These are phyloP conservation scores for Argentina anserina DNA, from an alignment of 306 rosid species.

Conservation along the genomic window DNA sequence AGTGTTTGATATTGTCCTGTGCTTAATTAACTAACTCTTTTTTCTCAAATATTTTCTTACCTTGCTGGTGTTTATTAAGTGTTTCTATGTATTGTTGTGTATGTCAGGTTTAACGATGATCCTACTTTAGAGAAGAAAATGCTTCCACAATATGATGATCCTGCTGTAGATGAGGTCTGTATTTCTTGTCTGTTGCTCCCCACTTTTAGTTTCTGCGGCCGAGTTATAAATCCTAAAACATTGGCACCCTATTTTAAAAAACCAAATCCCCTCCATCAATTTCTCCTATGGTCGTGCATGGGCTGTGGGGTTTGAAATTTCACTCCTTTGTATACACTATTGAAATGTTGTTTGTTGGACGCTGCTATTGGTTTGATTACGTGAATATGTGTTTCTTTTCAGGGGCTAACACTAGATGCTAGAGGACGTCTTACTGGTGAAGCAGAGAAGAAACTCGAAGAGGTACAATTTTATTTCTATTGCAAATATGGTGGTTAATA, in stretches of 20 bases:
- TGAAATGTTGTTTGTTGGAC: not conserved
- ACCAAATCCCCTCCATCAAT: too few species aligned
- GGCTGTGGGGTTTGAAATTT: too few species aligned
- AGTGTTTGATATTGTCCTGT: not conserved
- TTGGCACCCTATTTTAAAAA: too few species aligned
- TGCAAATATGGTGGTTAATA: conserved; percentile 4
- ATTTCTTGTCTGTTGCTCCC: not conserved
- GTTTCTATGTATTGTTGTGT: conserved; percentile 19
- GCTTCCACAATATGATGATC: conserved; percentile 91
- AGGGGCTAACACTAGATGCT: conserved; percentile 83
- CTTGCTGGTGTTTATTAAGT: conserved; percentile 2
- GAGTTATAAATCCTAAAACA: too few species aligned
- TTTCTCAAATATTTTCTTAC: not conserved
- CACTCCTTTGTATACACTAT: not conserved
- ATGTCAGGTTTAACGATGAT: conserved; percentile 84
- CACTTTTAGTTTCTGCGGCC: not conserved
- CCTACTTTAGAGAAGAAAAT: conserved; percentile 69
- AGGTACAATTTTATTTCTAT: conserved; percentile 40
- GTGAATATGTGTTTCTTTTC: conserved; percentile 25
- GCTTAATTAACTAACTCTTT: not conserved
- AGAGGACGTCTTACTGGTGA: conserved; percentile 68
- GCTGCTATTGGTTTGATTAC: not conserved
- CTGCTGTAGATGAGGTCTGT: conserved; percentile 66
- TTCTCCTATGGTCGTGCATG: too few species aligned
- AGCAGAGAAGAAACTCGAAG: conserved; percentile 91